phyloP scores from a whole-genome alignment of 75 land plant species.

The Pinus albicaulis region DNA sequence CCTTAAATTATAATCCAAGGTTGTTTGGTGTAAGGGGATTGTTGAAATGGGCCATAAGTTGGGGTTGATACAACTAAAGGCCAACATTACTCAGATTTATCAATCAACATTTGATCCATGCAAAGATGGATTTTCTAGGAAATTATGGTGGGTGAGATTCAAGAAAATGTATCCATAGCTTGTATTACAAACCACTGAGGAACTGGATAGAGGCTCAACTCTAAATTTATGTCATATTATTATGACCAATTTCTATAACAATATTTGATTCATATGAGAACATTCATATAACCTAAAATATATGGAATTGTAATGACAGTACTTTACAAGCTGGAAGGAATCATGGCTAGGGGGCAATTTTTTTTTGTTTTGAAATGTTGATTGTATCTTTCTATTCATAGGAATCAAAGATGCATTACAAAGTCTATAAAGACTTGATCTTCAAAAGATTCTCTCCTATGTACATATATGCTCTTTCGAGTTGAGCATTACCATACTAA shows the following conservation, averaged over 20 bases:
- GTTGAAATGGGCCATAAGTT: not conserved
- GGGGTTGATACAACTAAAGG: not conserved
- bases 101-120: not conserved
- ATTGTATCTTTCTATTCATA: too few species aligned
- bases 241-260: not conserved
- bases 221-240: not conserved
- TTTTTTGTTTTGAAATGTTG: too few species aligned
- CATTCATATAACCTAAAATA: not conserved
- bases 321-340: not conserved
- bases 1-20: too few species aligned
- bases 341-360: too few species aligned
- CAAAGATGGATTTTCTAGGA: not conserved
- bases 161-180: not conserved
- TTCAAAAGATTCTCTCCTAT: too few species aligned
- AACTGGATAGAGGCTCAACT: not conserved
- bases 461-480: too few species aligned
- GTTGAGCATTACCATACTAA: too few species aligned
- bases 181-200: not conserved
- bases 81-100: not conserved
- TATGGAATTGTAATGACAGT: not conserved
- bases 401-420: too few species aligned
- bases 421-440: too few species aligned
- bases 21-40: not conserved
- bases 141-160: not conserved
- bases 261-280: not conserved